Evolutionary conservation across 495 filamentous ascomycete genomes (phyloP).

Genomic region (Neurospora sp.): DNA sequence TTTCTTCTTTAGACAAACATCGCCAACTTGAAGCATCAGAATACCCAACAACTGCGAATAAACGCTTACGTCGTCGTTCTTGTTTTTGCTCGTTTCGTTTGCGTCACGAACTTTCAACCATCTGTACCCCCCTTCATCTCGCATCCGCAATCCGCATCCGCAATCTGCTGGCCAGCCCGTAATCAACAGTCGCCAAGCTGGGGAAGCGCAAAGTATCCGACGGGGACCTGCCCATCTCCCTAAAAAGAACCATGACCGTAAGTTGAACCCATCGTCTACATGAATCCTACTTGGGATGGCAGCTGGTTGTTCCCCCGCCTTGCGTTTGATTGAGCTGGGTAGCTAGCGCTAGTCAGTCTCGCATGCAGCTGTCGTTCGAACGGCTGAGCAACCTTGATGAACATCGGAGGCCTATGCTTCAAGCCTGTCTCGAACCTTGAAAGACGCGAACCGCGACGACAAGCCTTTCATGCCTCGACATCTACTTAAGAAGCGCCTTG

Average conservation of each 20-base stretch:
- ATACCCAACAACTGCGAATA: neutral
- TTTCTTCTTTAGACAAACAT: neutral
- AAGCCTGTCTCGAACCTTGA: neutral
- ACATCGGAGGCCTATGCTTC: neutral
- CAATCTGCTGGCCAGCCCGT: neutral
- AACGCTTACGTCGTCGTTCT: neutral
- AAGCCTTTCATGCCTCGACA: neutral
- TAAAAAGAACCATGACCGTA: constrained; percentile 80
- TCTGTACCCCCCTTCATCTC: neutral
- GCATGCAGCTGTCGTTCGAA: neutral
- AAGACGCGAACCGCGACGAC: neutral
- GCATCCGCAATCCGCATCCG: neutral
- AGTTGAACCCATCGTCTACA: constrained; percentile 24
- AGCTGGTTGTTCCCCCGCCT: neutral
- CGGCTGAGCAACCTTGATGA: neutral
- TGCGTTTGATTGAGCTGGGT: neutral
- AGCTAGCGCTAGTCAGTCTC: neutral
- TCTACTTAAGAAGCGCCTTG: neutral
- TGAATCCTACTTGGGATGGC: neutral
- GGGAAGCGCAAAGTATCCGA: constrained; percentile 80
- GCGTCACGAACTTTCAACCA: neutral
- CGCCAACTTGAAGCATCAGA: neutral
- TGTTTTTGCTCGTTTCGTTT: neutral
- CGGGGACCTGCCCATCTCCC: constrained; percentile 60
- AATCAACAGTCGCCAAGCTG: constrained; percentile 33